Percentiles rank a stretch among this genome's conserved stretches.
These are phyloP conservation scores for Podospora pseudocomata DNA, from an alignment of 495 filamentous ascomycete genomes.

Conservation along the genomic window DNA sequence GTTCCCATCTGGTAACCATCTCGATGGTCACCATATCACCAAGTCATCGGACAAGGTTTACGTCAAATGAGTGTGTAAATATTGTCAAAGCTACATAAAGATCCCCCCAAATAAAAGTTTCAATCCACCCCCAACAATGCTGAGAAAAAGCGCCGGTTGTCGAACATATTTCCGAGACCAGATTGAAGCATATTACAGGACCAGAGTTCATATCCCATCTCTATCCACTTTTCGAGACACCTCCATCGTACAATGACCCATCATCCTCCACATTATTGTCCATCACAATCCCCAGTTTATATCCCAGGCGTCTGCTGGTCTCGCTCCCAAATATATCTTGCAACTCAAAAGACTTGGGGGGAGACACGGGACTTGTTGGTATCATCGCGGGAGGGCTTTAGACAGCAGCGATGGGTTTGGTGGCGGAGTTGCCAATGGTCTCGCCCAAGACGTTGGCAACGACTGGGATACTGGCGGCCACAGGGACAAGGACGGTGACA, in stretches of 20 bases:
- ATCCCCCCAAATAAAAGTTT: neutral
- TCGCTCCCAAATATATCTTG: neutral
- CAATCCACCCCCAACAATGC: neutral
- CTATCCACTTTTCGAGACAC: neutral
- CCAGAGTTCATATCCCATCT: neutral
- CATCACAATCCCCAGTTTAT: neutral
- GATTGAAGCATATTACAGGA: neutral
- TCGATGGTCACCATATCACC: too few relatives aligned
- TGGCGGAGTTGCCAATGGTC: neutral
- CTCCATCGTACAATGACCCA: neutral
- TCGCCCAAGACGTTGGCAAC: neutral
- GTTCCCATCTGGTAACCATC: neutral
- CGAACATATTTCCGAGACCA: neutral
- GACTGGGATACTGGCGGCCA: neutral
- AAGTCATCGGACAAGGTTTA: neutral
- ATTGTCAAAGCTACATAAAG: neutral
- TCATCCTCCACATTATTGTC: neutral
- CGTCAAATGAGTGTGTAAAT: neutral
- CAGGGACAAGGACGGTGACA: neutral
- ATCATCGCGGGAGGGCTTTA: neutral
- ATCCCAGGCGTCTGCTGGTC: too few relatives aligned
- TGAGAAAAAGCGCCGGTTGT: neutral
- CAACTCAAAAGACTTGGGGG: too few relatives aligned
- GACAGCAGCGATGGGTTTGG: neutral
- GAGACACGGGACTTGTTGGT: too few relatives aligned